Conservation (phyloP, 192 early-diverging fungal species). For the Geranomyces michiganensis region DNA sequence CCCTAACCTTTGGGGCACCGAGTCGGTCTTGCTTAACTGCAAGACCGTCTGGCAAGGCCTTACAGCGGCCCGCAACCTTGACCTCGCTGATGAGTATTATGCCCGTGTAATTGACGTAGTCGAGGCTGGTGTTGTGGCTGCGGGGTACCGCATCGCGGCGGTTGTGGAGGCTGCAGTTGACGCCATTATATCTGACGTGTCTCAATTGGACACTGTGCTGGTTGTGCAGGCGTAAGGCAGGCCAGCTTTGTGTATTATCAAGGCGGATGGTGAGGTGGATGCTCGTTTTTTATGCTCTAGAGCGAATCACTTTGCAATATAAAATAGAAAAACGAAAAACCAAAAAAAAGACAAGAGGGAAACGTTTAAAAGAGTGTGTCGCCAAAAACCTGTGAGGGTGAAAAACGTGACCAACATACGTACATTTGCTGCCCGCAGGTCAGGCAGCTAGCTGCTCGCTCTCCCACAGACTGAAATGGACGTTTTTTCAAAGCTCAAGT, state of each 20-base stretch:
- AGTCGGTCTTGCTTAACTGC: slow-evolving; percentile 42
- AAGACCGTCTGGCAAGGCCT: slow-evolving; percentile 31
- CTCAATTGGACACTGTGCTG: neutral
- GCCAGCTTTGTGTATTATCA: too few species aligned
- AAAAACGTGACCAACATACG: too few species aligned
- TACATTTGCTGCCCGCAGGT: too few species aligned
- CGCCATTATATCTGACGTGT: neutral
- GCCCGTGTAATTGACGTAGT: slow-evolving; percentile 1
- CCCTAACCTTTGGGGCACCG: slow-evolving; percentile 35
- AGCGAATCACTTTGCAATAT: too few species aligned
- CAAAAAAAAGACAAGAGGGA: too few species aligned
- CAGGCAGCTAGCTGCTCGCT: too few species aligned
- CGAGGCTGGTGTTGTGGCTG: slow-evolving; percentile 12
- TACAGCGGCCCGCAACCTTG: neutral
- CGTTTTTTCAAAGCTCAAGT: slow-evolving; percentile 4
- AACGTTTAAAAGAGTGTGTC: too few species aligned
- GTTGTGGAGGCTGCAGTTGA: slow-evolving; percentile 9
- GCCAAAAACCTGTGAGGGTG: too few species aligned
- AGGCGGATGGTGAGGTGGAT: too few species aligned
- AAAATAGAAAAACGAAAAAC: too few species aligned
- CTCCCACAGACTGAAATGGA: neutral
- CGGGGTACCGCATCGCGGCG: slow-evolving; percentile 25
- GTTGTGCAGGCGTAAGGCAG: too few species aligned
- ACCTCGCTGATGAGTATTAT: slow-evolving; percentile 20
- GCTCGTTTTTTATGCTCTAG: too few species aligned